These are phyloP conservation scores for Candida dendrica DNA, from an alignment of 805 yeast genomes.

Conservation along the genomic window DNA sequence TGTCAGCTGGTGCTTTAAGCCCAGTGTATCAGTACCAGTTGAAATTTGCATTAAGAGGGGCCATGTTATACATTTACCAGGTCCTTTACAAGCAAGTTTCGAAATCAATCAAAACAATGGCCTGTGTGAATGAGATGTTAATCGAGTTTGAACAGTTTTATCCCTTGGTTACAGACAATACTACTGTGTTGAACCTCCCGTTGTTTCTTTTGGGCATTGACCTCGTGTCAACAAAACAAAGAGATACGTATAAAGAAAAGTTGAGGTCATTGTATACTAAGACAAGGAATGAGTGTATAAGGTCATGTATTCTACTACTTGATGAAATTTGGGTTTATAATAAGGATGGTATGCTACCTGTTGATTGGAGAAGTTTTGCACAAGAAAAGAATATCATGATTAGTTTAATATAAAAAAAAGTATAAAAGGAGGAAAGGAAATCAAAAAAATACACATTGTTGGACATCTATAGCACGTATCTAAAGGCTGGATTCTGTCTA, in stretches of 20 bases:
- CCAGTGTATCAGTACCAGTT: conserved; percentile 4
- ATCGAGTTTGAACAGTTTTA: conserved; percentile 3
- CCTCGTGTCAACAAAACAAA: neutral
- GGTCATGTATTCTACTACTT: neutral
- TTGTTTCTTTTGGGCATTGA: conserved; percentile 1
- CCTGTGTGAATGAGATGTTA: conserved; percentile 3
- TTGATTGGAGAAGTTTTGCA: conserved; percentile 1
- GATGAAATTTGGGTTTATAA: conserved; percentile 1
- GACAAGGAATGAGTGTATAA: neutral
- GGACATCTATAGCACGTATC: conserved; percentile 24
- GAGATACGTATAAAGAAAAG: neutral
- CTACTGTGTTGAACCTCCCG: neutral
- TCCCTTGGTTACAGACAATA: neutral
- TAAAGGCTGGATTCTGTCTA: conserved; percentile 29
- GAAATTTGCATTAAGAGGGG: conserved; percentile 2
- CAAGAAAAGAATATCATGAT: neutral
- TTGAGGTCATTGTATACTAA: neutral
- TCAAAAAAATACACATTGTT: conserved; percentile 2
- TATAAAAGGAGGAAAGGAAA: no score
- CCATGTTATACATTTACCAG: conserved; percentile 7
- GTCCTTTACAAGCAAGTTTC: conserved; percentile 8
- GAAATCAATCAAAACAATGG: conserved; percentile 9
- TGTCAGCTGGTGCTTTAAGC: neutral
- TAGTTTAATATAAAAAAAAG: neutral
- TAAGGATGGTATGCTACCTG: neutral